phyloP scores from a whole-genome alignment of 768 basidiomycete genomes.

The Phylloporus rhodoxanthus region DNA sequence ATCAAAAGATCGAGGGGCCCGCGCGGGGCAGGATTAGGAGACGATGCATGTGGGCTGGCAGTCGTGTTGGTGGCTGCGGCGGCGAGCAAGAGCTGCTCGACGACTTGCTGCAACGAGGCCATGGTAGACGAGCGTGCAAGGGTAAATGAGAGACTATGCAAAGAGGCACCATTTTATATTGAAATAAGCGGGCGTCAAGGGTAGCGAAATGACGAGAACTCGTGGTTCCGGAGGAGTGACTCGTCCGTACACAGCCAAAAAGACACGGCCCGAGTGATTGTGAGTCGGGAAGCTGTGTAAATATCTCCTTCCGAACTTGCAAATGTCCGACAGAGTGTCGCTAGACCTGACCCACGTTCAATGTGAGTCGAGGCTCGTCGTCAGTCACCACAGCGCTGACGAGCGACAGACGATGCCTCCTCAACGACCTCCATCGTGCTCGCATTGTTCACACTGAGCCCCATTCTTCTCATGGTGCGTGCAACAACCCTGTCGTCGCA shows the following conservation, averaged over 20 bases:
- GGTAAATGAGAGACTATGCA: no score
- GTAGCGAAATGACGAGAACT: neutral
- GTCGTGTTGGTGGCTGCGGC: conserved; percentile 10
- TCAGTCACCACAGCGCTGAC: conserved; percentile 1
- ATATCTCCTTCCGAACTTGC: neutral
- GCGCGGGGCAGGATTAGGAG: conserved; percentile 5
- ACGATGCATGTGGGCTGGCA: conserved; percentile 10
- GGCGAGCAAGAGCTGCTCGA: conserved; percentile 27
- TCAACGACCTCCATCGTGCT: conserved; percentile 52
- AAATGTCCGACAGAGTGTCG: conserved; percentile 34
- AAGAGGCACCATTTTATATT: conserved; percentile 10
- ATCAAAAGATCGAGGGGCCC: conserved; percentile 26
- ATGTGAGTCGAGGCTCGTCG: conserved; percentile 36
- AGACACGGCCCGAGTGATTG: no score
- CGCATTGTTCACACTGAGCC: conserved; percentile 61
- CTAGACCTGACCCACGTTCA: conserved; percentile 65
- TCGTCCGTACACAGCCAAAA: conserved; percentile 1
- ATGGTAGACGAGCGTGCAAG: neutral
- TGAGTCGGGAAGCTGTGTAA: neutral
- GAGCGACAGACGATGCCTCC: conserved; percentile 49
- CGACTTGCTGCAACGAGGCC: conserved; percentile 27
- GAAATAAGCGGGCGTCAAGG: neutral
- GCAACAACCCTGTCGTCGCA: neutral
- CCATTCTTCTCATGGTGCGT: conserved; percentile 66
- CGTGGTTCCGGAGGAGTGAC: conserved; percentile 1